phyloP scores from a whole-genome alignment of 2,329 filamentous ascomycete species.

The Ploettnerulaceae sp. region DNA sequence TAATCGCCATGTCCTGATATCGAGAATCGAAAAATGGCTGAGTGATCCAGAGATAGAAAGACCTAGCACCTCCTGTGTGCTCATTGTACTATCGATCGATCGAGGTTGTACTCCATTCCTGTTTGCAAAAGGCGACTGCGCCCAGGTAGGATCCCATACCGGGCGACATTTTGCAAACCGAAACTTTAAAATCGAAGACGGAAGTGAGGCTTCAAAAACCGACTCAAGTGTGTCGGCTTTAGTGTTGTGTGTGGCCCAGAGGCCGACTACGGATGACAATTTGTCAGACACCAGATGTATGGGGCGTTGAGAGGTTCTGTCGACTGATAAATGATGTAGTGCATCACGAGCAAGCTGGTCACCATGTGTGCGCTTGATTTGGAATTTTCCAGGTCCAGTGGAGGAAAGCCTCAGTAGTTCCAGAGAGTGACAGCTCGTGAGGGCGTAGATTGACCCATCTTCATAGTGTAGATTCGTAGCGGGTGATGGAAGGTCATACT shows the following conservation, averaged over 20 bases:
- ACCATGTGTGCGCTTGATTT: constrained; percentile 30
- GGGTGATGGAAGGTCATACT: constrained; percentile 48
- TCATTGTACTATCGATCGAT: constrained; percentile 15
- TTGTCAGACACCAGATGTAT: constrained; percentile 34
- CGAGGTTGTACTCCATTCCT: background rate
- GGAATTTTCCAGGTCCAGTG: constrained; percentile 19
- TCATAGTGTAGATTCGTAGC: constrained; percentile 47
- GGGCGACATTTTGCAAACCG: constrained; percentile 45
- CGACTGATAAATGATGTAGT: constrained; percentile 25
- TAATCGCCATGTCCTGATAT: constrained; percentile 57
- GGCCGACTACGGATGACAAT: constrained; percentile 28
- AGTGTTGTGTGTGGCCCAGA: constrained; percentile 29
- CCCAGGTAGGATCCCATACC: constrained; percentile 28
- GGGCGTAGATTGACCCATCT: constrained; percentile 43
- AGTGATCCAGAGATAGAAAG: constrained; percentile 65
- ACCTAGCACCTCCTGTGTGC: constrained; percentile 50
- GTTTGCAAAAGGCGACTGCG: background rate
- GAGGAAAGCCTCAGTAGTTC: constrained; percentile 44
- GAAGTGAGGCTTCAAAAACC: constrained; percentile 54
- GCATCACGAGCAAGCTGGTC: constrained; percentile 32
- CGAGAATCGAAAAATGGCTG: constrained; percentile 64
- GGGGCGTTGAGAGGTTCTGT: constrained; percentile 11
- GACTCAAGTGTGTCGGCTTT: constrained; percentile 31
- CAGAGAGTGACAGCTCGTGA: constrained; percentile 52
- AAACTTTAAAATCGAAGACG: constrained; percentile 53